Base-by-base conservation (phyloP, 352 stramenopile genomes). In the Plasmopara halstedii region DNA sequence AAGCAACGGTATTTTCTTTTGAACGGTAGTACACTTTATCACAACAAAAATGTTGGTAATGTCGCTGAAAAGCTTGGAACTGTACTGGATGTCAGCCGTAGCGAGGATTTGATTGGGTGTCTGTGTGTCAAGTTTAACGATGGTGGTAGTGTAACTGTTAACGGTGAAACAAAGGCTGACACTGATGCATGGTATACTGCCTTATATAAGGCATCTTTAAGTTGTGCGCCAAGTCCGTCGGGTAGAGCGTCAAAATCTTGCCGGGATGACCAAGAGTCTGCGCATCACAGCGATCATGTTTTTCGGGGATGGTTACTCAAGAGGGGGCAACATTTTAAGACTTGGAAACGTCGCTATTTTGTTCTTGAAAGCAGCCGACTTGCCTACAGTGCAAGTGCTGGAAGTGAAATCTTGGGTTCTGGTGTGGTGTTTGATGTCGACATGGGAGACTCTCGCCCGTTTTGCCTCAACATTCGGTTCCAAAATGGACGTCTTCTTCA, bases 261-360 rank as follows among this genome's bases (percentile, higher is more conserved):
- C 21, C 49, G 55, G 37, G 53, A 53, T 26, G 52, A 56, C 21
- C 38, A 59, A 38, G 48, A 22, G 15, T 37, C 7, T 8, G 41
- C 8, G 29, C 53, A 18, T 29, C 25, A 11, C 25, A 29, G n/a
- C 25, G 51, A 59, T 8, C 53, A 50, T 39, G 36, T 43, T 17
- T 70, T 66, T 41, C 45, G 35, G 9, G 81, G 81, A 17, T 94
- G 79, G 79, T 62, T 94, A 1, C 46, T 88, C 39, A 94, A 94
- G 54, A 73, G 84, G 54, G 82, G 82, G 1, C 77, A 91, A 45
- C 68, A 76, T 35, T 79, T 91, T 43, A 87, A 88, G 64, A 86
- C 62, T 0, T 94, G 82, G 82, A 94, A 91, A 56, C 62, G 71
- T n/a, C 65, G 75, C 6, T 89, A 81, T 47, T 87, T 94, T 31